phyloP scores from a whole-genome alignment of 257 asterid genomes.

The Nicotiana benthamiana region DNA sequence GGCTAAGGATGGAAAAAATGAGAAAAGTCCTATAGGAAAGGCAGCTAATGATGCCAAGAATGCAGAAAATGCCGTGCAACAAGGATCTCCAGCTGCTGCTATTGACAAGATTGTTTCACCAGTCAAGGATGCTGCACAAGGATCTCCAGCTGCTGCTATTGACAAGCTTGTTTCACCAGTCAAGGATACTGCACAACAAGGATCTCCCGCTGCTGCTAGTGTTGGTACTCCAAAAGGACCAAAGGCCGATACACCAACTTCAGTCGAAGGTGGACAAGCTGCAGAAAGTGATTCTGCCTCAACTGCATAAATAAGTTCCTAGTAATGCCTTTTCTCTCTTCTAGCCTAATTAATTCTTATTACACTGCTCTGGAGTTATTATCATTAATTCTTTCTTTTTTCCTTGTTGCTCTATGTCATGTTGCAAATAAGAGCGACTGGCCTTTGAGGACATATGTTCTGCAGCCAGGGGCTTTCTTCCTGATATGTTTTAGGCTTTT shows the following conservation, averaged over 20 bases:
- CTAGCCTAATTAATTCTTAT: background rate
- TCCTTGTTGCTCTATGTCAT: background rate
- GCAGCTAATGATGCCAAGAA: constrained; percentile 9
- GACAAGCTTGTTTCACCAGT: constrained; percentile 22
- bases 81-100: constrained; percentile 9
- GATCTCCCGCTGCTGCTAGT: constrained; percentile 7
- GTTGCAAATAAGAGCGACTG: background rate
- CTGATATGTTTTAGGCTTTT: background rate
- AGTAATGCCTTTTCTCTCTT: background rate
- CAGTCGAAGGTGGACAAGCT: constrained; percentile 15
- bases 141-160: constrained; percentile 14
- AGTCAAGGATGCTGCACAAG: constrained; percentile 9
- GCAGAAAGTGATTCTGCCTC: constrained; percentile 23
- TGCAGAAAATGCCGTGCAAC: constrained; percentile 1
- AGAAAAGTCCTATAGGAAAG: constrained; percentile 8
- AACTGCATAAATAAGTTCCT: constrained; percentile 14
- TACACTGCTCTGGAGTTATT: background rate
- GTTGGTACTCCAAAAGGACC: constrained; percentile 22
- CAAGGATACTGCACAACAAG: constrained; percentile 11
- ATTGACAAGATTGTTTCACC: constrained; percentile 5
- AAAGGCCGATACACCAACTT: constrained; percentile 22
- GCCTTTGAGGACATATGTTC: background rate
- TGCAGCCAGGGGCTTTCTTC: background rate
- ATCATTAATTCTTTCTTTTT: constrained; percentile 2
- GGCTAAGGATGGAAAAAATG: constrained; percentile 13